Evolutionary conservation across 1,284 basidiomycete genomes (phyloP), one percentile per base, ranked within the genome.

Genomic region (Apiotrichum sp.): DNA sequence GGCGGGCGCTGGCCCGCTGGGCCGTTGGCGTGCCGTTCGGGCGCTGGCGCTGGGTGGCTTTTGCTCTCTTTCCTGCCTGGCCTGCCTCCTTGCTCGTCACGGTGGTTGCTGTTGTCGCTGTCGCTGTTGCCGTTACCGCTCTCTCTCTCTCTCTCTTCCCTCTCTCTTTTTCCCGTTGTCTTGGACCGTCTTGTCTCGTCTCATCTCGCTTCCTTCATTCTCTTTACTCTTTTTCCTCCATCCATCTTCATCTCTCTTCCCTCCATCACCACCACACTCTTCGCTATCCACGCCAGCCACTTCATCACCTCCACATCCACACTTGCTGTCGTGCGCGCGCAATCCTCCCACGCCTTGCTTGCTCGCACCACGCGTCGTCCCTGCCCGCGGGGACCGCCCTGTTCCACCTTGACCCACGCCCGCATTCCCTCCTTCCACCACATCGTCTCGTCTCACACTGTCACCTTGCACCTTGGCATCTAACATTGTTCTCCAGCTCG

Each of bases 401-500:
- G 22, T 22, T 22, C 22, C 22, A 22, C 22, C 22, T 22, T 38
- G 36, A 7, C 13, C 13, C 52, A 32, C n/a, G 33, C 13, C 41
- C 22, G 32, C 47, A 8, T 32, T 11, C 38, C 29, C n/a, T 29
- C 43, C 31, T 10, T 13, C 43, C 6, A n/a, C 35, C 22, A 32
- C 7, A 10, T 16, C 16, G 34, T 34, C 50, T 13, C 35, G 13
- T 31, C 46, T 16, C 11, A 31, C 50, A 29, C 49, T 42, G 4
- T n/a, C 47, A 47, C 47, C 40, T 31, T 42, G 35, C 40, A 7
- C 16, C n/a, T n/a, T 6, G 11, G n/a, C 44, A 7, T 46, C 31
- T 46, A 9, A 46, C 44, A 8, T n/a, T 16, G 34, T 36, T 50
- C 31, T 22, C 34, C 53, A 63, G 62, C 55, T 46, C 56, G 62